Conservation (phyloP, 2,329 filamentous ascomycete species). For the Aschersonia sp. region DNA sequence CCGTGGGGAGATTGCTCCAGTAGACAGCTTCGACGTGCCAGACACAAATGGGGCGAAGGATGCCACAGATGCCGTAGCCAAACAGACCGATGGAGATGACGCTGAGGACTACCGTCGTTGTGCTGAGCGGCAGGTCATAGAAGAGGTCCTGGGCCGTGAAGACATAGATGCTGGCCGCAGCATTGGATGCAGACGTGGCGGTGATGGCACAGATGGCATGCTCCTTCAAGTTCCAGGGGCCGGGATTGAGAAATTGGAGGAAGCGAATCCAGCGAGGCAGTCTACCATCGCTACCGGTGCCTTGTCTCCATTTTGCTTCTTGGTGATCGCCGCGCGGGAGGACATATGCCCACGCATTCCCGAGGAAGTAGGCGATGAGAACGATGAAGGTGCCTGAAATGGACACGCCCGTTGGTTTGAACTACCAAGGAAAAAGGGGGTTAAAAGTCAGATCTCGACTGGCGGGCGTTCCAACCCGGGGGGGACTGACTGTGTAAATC, state of each 20-base stretch:
- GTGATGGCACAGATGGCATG: constrained; percentile 39
- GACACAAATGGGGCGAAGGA: constrained; percentile 38
- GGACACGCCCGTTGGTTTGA: constrained; percentile 33
- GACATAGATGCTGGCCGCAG: constrained; percentile 13
- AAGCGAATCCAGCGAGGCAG: constrained; percentile 24
- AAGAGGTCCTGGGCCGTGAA: constrained; percentile 36
- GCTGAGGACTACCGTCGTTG: constrained; percentile 30
- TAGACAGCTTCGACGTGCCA: constrained; percentile 43
- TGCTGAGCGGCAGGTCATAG: constrained; percentile 30
- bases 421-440: constrained; percentile 16
- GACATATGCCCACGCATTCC: constrained; percentile 19
- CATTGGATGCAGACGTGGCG: constrained; percentile 37
- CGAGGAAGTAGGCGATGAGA: constrained; percentile 40
- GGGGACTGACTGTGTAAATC: constrained; percentile 30
- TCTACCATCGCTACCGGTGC: constrained; percentile 21
- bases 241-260: constrained; percentile 31
- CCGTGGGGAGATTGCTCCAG: constrained; percentile 36
- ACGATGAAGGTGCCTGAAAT: constrained; percentile 41
- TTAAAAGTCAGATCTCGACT: background rate
- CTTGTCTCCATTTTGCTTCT: constrained; percentile 29
- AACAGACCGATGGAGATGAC: constrained; percentile 38
- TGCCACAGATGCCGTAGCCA: constrained; percentile 37
- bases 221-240: constrained; percentile 40
- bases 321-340: constrained; percentile 32
- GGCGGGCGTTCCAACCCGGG: background rate